Conservation (phyloP, 2,329 filamentous ascomycete species). For the Laburnicola sp. region DNA sequence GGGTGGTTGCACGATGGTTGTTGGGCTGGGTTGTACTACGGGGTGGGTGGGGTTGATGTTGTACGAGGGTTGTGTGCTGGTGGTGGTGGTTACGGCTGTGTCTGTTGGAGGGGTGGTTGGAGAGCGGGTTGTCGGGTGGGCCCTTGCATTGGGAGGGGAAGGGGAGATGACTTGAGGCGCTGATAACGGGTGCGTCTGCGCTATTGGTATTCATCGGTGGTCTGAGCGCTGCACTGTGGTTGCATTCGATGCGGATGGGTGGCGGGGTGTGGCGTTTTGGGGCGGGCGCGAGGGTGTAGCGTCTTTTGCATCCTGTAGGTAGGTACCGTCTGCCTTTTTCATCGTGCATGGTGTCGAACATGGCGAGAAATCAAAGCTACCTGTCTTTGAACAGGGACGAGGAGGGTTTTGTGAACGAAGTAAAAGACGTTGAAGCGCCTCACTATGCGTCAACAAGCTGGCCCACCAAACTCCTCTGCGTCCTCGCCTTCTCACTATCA, state of each 20-base stretch:
- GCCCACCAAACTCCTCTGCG: slow-evolving; percentile 29
- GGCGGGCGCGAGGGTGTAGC: too few species aligned
- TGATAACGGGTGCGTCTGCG: slow-evolving; percentile 7
- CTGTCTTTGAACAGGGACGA: slow-evolving; percentile 32
- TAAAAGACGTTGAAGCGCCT: slow-evolving; percentile 31
- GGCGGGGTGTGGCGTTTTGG: background rate
- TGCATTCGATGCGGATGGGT: too few species aligned
- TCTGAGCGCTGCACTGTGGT: slow-evolving; percentile 24
- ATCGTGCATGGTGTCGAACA: slow-evolving; percentile 11
- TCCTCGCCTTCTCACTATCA: slow-evolving; percentile 35
- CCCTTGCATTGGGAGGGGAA: background rate
- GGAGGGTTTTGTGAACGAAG: slow-evolving; percentile 25
- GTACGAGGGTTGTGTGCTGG: too few species aligned
- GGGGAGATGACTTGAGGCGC: background rate
- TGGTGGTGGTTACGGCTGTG: too few species aligned
- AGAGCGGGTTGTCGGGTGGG: too few species aligned
- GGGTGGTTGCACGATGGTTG: background rate
- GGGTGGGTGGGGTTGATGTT: too few species aligned
- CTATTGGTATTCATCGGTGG: slow-evolving; percentile 25
- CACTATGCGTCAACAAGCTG: slow-evolving; percentile 31
- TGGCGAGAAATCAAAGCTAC: slow-evolving; percentile 32
- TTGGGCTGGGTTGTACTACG: too few species aligned
- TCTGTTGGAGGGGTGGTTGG: too few species aligned
- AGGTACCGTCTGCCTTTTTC: slow-evolving; percentile 10
- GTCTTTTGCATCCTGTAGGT: slow-evolving; percentile 6